Percentiles rank a stretch among this genome's conserved stretches.
phyloP scores from a whole-genome alignment of 2,329 filamentous ascomycete genomes.

The Pseudofabraea citricarpa region DNA sequence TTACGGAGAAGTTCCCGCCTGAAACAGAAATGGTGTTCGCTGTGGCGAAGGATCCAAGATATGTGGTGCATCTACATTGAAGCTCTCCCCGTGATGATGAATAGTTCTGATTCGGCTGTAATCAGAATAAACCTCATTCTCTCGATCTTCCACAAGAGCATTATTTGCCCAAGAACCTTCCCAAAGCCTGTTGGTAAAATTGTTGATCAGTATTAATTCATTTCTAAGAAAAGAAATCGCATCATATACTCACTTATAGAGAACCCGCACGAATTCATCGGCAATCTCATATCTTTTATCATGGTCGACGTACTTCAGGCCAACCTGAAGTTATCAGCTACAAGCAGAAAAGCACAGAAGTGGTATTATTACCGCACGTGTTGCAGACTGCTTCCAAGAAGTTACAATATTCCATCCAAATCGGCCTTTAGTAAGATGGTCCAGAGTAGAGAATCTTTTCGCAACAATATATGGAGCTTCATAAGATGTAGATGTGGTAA shows the following conservation, averaged over 20 bases:
- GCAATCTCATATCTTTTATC: slow-evolving; percentile 60
- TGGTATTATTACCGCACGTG: slow-evolving; percentile 55
- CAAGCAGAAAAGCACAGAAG: too few relatives aligned
- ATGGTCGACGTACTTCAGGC: slow-evolving; percentile 55
- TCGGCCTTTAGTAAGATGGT: slow-evolving; percentile 60
- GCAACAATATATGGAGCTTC: slow-evolving; percentile 66
- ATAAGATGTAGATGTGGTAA: slow-evolving; percentile 52
- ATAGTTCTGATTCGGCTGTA: slow-evolving; percentile 47
- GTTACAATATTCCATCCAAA: slow-evolving; percentile 64
- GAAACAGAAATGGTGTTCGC: slow-evolving; percentile 60
- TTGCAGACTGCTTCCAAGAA: slow-evolving; percentile 56
- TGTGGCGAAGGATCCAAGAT: slow-evolving; percentile 61
- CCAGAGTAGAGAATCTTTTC: slow-evolving; percentile 58
- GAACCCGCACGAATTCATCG: slow-evolving; percentile 59
- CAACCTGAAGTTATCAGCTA: too few relatives aligned
- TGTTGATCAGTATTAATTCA: too few relatives aligned
- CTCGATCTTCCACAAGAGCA: slow-evolving; percentile 35
- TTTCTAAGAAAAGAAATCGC: too few relatives aligned
- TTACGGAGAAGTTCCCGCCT: slow-evolving; percentile 62
- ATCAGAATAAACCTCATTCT: neutral
- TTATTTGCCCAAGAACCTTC: slow-evolving; percentile 66
- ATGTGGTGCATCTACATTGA: slow-evolving; percentile 57
- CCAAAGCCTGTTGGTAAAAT: too few relatives aligned
- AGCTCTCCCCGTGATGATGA: slow-evolving; percentile 56
- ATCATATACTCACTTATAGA: too few relatives aligned